phyloP scores from a whole-genome alignment of 2,329 filamentous ascomycete genomes.

The Aureobasidium uvarum region DNA sequence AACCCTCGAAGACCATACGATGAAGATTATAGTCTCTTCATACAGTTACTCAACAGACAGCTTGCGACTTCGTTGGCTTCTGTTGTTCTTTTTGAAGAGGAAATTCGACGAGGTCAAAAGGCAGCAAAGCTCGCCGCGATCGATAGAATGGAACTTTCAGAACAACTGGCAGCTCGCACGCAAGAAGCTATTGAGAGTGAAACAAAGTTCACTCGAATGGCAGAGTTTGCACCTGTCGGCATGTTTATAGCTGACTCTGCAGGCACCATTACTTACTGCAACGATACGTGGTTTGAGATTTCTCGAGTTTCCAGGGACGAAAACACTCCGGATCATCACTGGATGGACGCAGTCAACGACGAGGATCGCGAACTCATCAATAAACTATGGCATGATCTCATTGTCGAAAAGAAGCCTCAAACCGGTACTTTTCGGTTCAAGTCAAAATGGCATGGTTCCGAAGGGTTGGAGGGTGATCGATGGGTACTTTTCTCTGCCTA shows the following conservation, averaged over 20 bases:
- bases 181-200: constrained; percentile 62
- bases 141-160: constrained; percentile 73
- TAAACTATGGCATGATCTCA: constrained; percentile 61
- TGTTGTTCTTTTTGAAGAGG: constrained; percentile 78
- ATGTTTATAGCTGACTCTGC: constrained; percentile 77
- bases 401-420: constrained; percentile 61
- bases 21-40: constrained; percentile 74
- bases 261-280: constrained; percentile 74
- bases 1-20: constrained; percentile 79
- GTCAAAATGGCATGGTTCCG: constrained; percentile 60
- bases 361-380: constrained; percentile 63
- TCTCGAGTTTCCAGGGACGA: constrained; percentile 48
- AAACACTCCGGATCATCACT: constrained; percentile 43
- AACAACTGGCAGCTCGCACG: constrained; percentile 65
- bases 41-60: constrained; percentile 71
- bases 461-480: constrained; percentile 58
- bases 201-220: constrained; percentile 78
- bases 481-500: constrained; percentile 78
- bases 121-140: constrained; percentile 72
- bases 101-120: constrained; percentile 70
- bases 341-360: constrained; percentile 69
- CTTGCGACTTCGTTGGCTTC: constrained; percentile 77
- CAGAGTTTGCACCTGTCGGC: constrained; percentile 77
- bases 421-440: constrained; percentile 76
- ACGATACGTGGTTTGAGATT: constrained; percentile 72